Evolutionary conservation across 2,329 filamentous ascomycete genomes (phyloP), one percentile per base, ranked within the genome.

Genomic region (Xylariaceae sp.): DNA sequence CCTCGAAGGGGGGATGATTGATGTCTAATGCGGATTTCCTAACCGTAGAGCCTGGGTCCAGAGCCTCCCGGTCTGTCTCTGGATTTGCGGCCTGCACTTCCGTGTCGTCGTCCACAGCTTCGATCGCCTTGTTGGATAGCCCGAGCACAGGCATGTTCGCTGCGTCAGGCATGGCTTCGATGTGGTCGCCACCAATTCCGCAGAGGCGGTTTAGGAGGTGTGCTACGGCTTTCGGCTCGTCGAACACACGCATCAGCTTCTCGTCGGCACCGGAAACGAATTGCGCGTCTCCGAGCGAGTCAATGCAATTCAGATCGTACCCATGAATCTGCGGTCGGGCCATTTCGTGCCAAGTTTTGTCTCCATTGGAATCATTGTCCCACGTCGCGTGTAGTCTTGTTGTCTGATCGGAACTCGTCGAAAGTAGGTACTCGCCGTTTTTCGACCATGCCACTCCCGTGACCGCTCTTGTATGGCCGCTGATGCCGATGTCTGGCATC

Each of bases 211-310:
- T 66, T 3, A 96, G 74, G 52, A 97, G 75, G 15, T 76, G 72
- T 0, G 89, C 89, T 9, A 95, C 87, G 4, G 85, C 85, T 59
- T 81, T 86, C 4, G 93, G 93, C 65, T 95, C 83, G 57, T 86
- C 83, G 64, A 98, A 98, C 2, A 98, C 91, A 18, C 93, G 85
- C 62, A 98, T 79, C n/a, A 98, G 79, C 66, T 98, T 98, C 70
- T 98, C 93, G 52, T 98, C 93, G 3, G 93, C 93, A 6, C 93
- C 93, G 2, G 90, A 95, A 17, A 97, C 85, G 60, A 98, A 98
- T 52, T 84, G 85, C 7, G 79, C 75, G 7, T 77, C 65, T 7
- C 80, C 82, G 4, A 96, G 72, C 0, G 82, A 78, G 57, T 89
- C 86, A 49, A 97, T 83, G 63, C 93, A 97, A 69, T 97, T 98